Base-by-base conservation (phyloP, 139 green algal species). In the Chlorella sp. region DNA sequence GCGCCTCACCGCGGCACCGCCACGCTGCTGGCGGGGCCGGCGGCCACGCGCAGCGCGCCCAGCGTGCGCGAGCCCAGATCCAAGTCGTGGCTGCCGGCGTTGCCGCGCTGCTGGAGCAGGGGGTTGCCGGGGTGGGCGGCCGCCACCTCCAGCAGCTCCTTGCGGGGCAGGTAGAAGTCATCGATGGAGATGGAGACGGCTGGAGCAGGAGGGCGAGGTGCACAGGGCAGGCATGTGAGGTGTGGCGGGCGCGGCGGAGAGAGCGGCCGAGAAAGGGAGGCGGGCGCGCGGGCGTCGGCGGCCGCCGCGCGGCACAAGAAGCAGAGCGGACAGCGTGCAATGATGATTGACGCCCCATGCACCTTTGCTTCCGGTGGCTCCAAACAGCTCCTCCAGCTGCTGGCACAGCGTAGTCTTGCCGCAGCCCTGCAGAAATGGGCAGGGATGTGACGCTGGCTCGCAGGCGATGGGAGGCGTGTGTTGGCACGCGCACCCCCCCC, bases 391-490 rank as follows among this genome's bases (percentile, higher is more conserved):
- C 82, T 95, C 79, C 42, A 99, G 87, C 80, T 95, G 80, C 69
- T 94, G 91, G 59, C 97, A 94, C 11, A 99, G 63, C 9, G 96
- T 99, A 5, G 91, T 95, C 83, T 99, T 99, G 59, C 96, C 96
- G 75, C 94, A 99, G 15, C 96, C 96, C 72, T 98, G 92, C 14
- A n/a, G n/a, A n/a, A n/a, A n/a, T n/a, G n/a, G n/a, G n/a, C n/a
- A n/a, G n/a, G n/a, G n/a, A n/a, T 83, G 87, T 2, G 36, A 51
- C 46, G 53, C 31, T 33, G 42, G 19, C 7, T 7, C 33, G 48
- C 31, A n/a, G 25, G 6, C 6, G 43, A 25, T 8, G 23, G 8
- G 27, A 14, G 3, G 43, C 0, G 19, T 73, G 66, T n/a, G n/a
- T n/a, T n/a, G n/a, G n/a, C n/a, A n/a, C n/a, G n/a, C n/a, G n/a